Base-by-base conservation (phyloP, 148 eudicot species). In the Rhododendron ferrugineum region DNA sequence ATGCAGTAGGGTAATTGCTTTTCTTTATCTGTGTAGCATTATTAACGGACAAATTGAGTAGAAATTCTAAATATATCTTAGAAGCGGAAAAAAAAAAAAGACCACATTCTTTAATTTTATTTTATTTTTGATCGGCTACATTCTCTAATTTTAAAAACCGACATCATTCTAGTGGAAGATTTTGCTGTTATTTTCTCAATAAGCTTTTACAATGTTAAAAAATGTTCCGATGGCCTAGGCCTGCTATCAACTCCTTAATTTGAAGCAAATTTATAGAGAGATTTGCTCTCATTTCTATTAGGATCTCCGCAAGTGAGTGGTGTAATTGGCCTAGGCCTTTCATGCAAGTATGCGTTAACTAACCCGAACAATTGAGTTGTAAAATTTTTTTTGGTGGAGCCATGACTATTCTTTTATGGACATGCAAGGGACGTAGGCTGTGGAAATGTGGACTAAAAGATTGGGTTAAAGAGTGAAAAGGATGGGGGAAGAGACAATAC, bases 291-390 rank as follows among this genome's bases (percentile, higher is more conserved):
- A 9, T 9, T 46, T 46, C 11, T 0, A 46, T 46, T 9, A 2
- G 49, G 49, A 46, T 2, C 11, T 2, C 2, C 11, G 2, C 11
- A 46, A 56, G 23, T 52, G 56, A 49, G 52, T 0, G 2, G 52
- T 49, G 3, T 11, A 49, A 47, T 47, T 47, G 42, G 42, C 42
- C 42, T 5, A 40, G 6, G 6, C 42, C 6, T 40, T 1, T 40
- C 42, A n/a, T n/a, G n/a, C n/a, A 40, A 40, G 1, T 40, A 18
- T 5, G 0, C 60, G 1, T 54, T 0, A 18, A 4, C 0, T 54
- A 1, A 18, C 0, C 20, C 2, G 1, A 1, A 54, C 1, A 54
- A 3, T 0, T 1, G 2, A 46, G 11, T 46, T 9, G 0, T 46
- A 46, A 18, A n/a, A n/a, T n/a, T n/a, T n/a, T n/a, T n/a, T 15